Evolutionary conservation across 2,329 filamentous ascomycete genomes (phyloP), one percentile per base, ranked within the genome.

Genomic region (Aspergillus hortae): DNA sequence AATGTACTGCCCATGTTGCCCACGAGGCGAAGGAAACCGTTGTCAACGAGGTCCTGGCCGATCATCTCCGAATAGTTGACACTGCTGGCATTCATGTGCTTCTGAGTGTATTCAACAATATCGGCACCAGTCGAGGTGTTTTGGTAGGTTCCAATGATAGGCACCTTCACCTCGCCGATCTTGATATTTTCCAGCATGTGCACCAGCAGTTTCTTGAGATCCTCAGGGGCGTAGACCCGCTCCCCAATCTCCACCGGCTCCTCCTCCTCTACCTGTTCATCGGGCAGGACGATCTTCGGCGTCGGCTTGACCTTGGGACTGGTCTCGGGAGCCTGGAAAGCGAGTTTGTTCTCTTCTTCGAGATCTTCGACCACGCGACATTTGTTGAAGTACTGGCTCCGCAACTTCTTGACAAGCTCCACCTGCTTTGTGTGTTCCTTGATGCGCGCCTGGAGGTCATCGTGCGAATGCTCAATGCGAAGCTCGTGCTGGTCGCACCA

Each of bases 301-400:
- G 67, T 78, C 71, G 50, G 79, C 74, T 69, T 82, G 79, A 64
- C 73, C 56, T 71, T 74, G 3, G 88, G 87, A 69, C 88, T 91
- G 32, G 79, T 79, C 55, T 82, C 78, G 4, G 91, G 90, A 59
- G 92, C 90, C 71, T 96, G 91, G 74, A 99, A 99, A 36, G 92
- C 94, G 50, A 99, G 82, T 74, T 99, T 97, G 72, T 96, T 96
- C 77, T 99, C 95, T 74, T 99, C 94, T 70, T 99, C 94, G 55
- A 97, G 77, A 68, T 99, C 94, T 70, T 99, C 95, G 6, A 97
- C 88, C 56, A 96, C 78, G 46, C 95, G 87, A 70, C 94, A 99
- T 75, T 97, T 99, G 79, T 97, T 99, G 81, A 97, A 97, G 75
- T 99, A 99, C 63, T 90, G 89, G 72, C 89, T 96, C 58, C 94